These are phyloP conservation scores for Colletotrichum tanaceti DNA, from an alignment of 2,329 filamentous ascomycete genomes.

Conservation along the genomic window DNA sequence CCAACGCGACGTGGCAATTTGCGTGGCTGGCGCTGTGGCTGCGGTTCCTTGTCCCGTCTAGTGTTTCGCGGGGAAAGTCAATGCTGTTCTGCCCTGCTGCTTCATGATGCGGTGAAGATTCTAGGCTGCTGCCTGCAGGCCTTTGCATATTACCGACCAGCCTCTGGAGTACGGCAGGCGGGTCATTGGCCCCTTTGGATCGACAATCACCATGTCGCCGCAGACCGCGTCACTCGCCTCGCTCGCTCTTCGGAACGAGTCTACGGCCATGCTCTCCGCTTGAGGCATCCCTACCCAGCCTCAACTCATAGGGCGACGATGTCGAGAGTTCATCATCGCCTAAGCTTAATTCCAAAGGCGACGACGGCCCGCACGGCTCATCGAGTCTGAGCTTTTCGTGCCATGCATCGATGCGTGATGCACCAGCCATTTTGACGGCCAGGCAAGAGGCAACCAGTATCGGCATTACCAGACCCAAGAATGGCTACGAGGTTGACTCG, in stretches of 20 bases:
- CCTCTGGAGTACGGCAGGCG: slow-evolving; percentile 7
- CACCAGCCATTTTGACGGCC: slow-evolving; percentile 23
- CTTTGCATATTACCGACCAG: not conserved
- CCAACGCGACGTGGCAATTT: slow-evolving; percentile 9
- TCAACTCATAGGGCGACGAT: not conserved
- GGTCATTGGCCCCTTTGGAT: not conserved
- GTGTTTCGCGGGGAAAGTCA: not conserved
- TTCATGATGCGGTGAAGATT: slow-evolving; percentile 4
- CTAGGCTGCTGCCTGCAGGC: not conserved
- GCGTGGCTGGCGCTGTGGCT: slow-evolving; percentile 12
- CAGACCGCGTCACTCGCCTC: not conserved
- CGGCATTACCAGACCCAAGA: slow-evolving; percentile 43
- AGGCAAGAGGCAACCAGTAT: slow-evolving; percentile 25
- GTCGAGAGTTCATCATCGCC: not conserved
- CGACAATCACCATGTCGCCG: not conserved
- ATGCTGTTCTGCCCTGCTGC: slow-evolving; percentile 1
- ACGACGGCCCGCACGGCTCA: slow-evolving; percentile 8
- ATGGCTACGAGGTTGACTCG: slow-evolving; percentile 5
- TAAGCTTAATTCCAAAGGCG: not conserved
- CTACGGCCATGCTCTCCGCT: slow-evolving; percentile 20
- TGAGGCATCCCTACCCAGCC: not conserved
- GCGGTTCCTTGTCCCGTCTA: not conserved
- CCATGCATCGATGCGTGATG: slow-evolving; percentile 43
- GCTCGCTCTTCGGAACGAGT: not conserved
- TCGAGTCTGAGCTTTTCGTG: slow-evolving; percentile 3